Conservation (phyloP, 1,284 basidiomycete genomes). For the Ganoderma boninense region DNA sequence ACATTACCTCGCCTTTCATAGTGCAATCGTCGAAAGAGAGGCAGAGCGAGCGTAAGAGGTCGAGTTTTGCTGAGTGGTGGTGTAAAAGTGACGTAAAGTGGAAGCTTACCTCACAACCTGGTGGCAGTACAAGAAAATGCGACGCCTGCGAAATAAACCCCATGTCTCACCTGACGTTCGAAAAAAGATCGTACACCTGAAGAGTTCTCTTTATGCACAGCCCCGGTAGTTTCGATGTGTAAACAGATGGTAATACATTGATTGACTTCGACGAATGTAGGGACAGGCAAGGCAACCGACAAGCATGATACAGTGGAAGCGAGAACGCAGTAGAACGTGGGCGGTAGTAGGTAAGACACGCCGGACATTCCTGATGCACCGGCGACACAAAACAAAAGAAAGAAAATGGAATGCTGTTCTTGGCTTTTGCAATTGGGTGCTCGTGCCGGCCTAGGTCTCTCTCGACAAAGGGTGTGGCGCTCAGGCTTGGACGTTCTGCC, state of each 20-base stretch:
- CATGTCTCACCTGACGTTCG: background rate
- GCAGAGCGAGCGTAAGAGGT: too few species aligned
- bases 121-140: background rate
- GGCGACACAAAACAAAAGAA: conserved; percentile 30
- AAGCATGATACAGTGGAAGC: conserved; percentile 31
- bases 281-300: conserved; percentile 17
- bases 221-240: background rate
- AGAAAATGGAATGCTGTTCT: conserved; percentile 7
- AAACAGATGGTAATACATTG: conserved; percentile 1
- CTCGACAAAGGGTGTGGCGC: background rate
- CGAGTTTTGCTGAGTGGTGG: too few species aligned
- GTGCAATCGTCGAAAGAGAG: too few species aligned
- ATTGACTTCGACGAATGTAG: conserved; percentile 3
- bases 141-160: background rate
- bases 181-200: too few species aligned
- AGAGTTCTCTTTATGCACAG: too few species aligned
- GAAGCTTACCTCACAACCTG: too few species aligned
- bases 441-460: background rate
- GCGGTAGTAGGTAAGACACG: conserved; percentile 17
- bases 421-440: conserved; percentile 7
- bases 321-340: conserved; percentile 16
- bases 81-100: too few species aligned
- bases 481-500: conserved; percentile 46
- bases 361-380: conserved; percentile 37
- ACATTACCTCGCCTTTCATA: too few species aligned